Conservation (phyloP, 2,329 filamentous ascomycete species). For the Hypoxylon sp. region DNA sequence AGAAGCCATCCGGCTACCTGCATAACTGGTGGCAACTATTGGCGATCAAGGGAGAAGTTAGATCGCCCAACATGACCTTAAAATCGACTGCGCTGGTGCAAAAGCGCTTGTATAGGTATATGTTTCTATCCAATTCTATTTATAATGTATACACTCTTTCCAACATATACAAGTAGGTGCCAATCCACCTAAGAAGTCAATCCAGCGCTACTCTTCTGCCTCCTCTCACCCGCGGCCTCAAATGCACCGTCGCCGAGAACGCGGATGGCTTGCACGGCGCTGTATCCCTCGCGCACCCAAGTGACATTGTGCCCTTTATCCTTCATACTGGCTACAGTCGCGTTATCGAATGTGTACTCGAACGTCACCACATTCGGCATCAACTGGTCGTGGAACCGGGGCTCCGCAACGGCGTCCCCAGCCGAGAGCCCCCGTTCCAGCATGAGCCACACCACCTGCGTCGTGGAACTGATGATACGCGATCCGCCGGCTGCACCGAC, state of each 20-base stretch:
- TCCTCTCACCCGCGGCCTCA: conserved; percentile 81
- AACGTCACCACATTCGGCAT: conserved; percentile 77
- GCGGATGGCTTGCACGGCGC: conserved; percentile 78
- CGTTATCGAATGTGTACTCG: conserved; percentile 77
- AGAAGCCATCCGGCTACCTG: neutral
- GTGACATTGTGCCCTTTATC: conserved; percentile 78
- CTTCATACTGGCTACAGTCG: conserved; percentile 72
- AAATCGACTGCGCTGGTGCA: neutral
- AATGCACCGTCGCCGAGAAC: conserved; percentile 75
- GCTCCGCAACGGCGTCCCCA: conserved; percentile 71
- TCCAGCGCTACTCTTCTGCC: conserved; percentile 78
- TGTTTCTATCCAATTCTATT: conserved; percentile 1
- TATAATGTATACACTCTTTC: neutral
- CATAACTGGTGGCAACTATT: neutral
- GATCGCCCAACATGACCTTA: neutral
- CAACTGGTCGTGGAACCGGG: conserved; percentile 85
- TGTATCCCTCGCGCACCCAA: conserved; percentile 73
- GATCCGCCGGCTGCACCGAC: conserved; percentile 85
- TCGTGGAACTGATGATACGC: conserved; percentile 83
- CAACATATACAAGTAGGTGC: neutral
- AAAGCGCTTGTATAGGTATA: neutral
- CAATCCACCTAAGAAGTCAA: conserved; percentile 55
- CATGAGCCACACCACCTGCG: conserved; percentile 80
- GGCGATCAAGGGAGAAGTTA: neutral
- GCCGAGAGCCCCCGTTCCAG: conserved; percentile 74